Evolutionary conservation across 352 stramenopile species (phyloP).

Genomic region (Pythium dissotocum): DNA sequence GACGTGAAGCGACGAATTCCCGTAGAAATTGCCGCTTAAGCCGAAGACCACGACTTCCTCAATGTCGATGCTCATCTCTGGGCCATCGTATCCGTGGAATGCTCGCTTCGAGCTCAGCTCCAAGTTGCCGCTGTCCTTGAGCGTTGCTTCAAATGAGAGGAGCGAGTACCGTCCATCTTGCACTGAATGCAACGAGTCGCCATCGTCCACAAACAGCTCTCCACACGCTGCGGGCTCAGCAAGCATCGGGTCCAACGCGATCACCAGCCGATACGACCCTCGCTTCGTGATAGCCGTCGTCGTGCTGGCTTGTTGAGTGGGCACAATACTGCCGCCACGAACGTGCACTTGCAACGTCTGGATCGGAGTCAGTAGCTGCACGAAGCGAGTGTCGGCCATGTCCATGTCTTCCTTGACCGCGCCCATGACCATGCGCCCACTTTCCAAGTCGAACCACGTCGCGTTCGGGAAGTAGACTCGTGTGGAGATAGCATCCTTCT

Average conservation of each 20-base stretch:
- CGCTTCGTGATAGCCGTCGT: slow-evolving; percentile 64
- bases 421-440: slow-evolving; percentile 31
- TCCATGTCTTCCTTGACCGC: slow-evolving; percentile 7
- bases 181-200: slow-evolving; percentile 65
- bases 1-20: slow-evolving; percentile 58
- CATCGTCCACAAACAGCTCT: slow-evolving; percentile 76
- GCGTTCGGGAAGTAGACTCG: slow-evolving; percentile 67
- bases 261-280: slow-evolving; percentile 53
- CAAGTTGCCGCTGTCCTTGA: slow-evolving; percentile 40
- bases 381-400: slow-evolving; percentile 9
- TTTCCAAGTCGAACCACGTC: slow-evolving; percentile 72
- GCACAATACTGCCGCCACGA: slow-evolving; percentile 62
- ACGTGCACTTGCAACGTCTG: slow-evolving; percentile 63
- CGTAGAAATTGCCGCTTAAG: slow-evolving; percentile 42
- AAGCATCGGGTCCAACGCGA: slow-evolving; percentile 38
- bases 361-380: slow-evolving; percentile 56
- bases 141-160: slow-evolving; percentile 41
- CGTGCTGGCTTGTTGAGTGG: slow-evolving; percentile 50
- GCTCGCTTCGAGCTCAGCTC: slow-evolving; percentile 39
- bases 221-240: slow-evolving; percentile 34
- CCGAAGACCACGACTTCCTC: slow-evolving; percentile 59
- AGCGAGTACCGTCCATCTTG: slow-evolving; percentile 56
- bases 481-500: slow-evolving; percentile 55
- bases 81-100: slow-evolving; percentile 59
- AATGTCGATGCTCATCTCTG: slow-evolving; percentile 64